Percentiles rank a stretch among this genome's conserved stretches.
These are phyloP conservation scores for Calophaca sinica DNA, from an alignment of 306 rosid genomes.

Conservation along the genomic window DNA sequence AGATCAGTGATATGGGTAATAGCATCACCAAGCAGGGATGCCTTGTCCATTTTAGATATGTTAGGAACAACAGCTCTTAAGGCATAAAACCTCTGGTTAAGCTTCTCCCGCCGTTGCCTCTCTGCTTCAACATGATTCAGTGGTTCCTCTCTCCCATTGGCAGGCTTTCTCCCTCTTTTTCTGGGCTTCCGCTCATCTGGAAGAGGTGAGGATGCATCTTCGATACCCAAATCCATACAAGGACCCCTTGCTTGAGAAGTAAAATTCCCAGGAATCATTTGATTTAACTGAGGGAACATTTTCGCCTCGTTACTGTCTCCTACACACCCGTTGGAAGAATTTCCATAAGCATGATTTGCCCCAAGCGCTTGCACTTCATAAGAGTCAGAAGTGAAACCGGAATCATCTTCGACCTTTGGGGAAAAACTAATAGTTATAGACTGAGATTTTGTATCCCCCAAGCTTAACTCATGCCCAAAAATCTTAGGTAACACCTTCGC, in stretches of 20 bases:
- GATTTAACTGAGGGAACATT: slow-evolving; percentile 65
- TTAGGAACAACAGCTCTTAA: slow-evolving; percentile 94
- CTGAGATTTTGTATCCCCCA: slow-evolving; percentile 72
- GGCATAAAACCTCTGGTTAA: slow-evolving; percentile 89
- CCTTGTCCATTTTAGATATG: slow-evolving; percentile 96
- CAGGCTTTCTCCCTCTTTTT: slow-evolving; percentile 94
- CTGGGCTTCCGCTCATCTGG: slow-evolving; percentile 85
- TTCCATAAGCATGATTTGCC: slow-evolving; percentile 61
- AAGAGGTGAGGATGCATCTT: slow-evolving; percentile 66
- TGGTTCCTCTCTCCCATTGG: slow-evolving; percentile 94
- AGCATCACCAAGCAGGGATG: slow-evolving; percentile 92
- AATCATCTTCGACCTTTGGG: slow-evolving; percentile 84
- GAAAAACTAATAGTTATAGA: slow-evolving; percentile 77
- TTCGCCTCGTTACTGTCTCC: slow-evolving; percentile 67
- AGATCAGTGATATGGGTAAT: slow-evolving; percentile 86
- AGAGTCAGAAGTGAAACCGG: slow-evolving; percentile 67
- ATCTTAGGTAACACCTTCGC: slow-evolving; percentile 76
- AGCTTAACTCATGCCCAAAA: slow-evolving; percentile 79
- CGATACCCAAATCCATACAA: slow-evolving; percentile 63
- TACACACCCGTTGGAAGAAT: slow-evolving; percentile 67
- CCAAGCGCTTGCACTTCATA: slow-evolving; percentile 67
- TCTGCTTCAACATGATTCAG: slow-evolving; percentile 94
- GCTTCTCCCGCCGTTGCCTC: slow-evolving; percentile 94
- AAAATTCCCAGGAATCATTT: slow-evolving; percentile 64
- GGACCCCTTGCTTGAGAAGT: slow-evolving; percentile 65